Conservation (phyloP, 2,329 filamentous ascomycete genomes). For the Hypoxylon sp. region DNA sequence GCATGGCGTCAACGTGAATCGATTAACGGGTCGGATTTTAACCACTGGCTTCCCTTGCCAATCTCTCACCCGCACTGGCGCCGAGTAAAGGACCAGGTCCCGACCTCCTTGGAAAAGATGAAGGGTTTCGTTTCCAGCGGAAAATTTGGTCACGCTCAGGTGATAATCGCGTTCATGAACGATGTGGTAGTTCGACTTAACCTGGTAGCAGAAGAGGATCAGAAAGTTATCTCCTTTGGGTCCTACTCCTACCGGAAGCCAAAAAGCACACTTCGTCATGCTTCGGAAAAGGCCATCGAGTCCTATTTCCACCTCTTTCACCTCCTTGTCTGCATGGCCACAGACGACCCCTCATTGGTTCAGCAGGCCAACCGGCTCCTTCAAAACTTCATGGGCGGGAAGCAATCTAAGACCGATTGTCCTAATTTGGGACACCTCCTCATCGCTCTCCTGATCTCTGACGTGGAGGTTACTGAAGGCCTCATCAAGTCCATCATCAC, state of each 20-base stretch:
- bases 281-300: slow-evolving; percentile 65
- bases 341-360: slow-evolving; percentile 53
- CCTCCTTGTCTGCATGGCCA: slow-evolving; percentile 61
- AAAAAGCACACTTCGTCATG: slow-evolving; percentile 59
- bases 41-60: slow-evolving; percentile 60
- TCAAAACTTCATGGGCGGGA: slow-evolving; percentile 53
- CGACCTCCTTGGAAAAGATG: slow-evolving; percentile 47
- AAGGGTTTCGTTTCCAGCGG: slow-evolving; percentile 39
- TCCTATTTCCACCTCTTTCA: slow-evolving; percentile 66
- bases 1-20: slow-evolving; percentile 54
- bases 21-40: slow-evolving; percentile 57
- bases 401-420: slow-evolving; percentile 55
- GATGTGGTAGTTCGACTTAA: slow-evolving; percentile 63
- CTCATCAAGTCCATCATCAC: slow-evolving; percentile 58
- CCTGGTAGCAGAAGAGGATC: slow-evolving; percentile 51
- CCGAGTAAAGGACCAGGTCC: slow-evolving; percentile 49
- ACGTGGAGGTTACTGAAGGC: slow-evolving; percentile 54
- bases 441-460: slow-evolving; percentile 60
- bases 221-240: slow-evolving; percentile 27
- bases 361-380: slow-evolving; percentile 56
- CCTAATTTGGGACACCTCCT: slow-evolving; percentile 63
- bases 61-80: slow-evolving; percentile 60
- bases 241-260: slow-evolving; percentile 2
- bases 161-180: slow-evolving; percentile 63
- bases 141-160: slow-evolving; percentile 47